Base-by-base conservation (phyloP, 805 yeast species). In the Hyphopichia homilentoma region DNA sequence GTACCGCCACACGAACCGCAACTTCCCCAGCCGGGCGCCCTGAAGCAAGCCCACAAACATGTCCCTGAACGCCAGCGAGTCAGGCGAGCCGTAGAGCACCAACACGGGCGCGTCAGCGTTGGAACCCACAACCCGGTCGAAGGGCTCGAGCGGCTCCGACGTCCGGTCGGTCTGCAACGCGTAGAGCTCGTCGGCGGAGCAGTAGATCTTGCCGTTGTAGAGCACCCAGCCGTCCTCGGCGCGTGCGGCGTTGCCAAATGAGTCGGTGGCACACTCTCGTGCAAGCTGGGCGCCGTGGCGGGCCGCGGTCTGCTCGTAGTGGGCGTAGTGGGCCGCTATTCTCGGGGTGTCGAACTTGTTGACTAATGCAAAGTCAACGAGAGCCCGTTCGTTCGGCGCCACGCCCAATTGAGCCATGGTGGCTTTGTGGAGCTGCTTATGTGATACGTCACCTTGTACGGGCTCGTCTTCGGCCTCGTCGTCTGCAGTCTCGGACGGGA, bases 1-100 rank as follows among this genome's bases (percentile, higher is more conserved):
- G 45, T 87, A 81, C 44, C 96, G 72, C 82, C 94, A 76, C 2
- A 81, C 73, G 52, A 85, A 83, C 30, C 84, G 69, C 17, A 88
- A 50, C 47, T 84, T 84, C 0, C 84, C 90, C 2, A 65, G 53
- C 11, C 59, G 47, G 0, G 95, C 81, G 36, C 79, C 77, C 23
- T 73, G 70, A 37, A 65, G 70, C 32, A 90, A 56, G 36, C 77
- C 72, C 9, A 64, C 52, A 45, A 85, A 79, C 59, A 84, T 80
- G 4, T 61, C 61, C 11, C 61, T 61, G 44, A 87, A 82, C 3
- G 63, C 56, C 0, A 48, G 52, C n/a, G 73, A 65, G 4, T 52
- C 40, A 7, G 78, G 64, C 45, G 81, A 79, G 9, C 89, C 95
- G 45, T 87, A 86, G 3, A 89, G 59, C 0, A 79, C 52, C 12